Evolutionary conservation across 768 basidiomycete genomes (phyloP).

Genomic region (Collybia sordida): DNA sequence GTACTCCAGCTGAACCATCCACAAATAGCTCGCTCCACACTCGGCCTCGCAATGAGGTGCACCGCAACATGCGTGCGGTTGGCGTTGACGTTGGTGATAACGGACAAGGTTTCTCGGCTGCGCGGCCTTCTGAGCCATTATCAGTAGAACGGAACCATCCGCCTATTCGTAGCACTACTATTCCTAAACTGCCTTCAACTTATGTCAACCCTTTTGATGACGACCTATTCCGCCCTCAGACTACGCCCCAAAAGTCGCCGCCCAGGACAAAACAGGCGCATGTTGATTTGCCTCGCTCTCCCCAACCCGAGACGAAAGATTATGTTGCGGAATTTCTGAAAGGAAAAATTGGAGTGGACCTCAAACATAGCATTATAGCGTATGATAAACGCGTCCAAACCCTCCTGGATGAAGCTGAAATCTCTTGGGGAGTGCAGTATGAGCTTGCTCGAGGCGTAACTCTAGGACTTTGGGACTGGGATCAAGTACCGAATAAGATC

Average conservation of each 20-base stretch:
- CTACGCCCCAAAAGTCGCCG: neutral
- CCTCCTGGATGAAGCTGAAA: constrained; percentile 31
- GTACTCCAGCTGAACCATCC: neutral
- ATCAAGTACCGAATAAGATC: constrained; percentile 28
- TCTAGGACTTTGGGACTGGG: constrained; percentile 39
- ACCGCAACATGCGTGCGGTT: no score
- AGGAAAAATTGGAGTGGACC: constrained; percentile 20
- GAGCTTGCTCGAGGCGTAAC: constrained; percentile 45
- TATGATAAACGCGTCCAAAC: constrained; percentile 33
- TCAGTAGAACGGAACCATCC: no score
- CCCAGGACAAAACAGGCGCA: neutral
- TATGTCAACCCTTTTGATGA: no score
- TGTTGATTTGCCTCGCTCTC: neutral
- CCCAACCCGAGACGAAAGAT: neutral
- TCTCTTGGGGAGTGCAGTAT: constrained; percentile 48
- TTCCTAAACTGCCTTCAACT: no score
- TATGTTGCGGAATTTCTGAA: constrained; percentile 6
- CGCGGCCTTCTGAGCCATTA: no score
- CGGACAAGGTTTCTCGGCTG: no score
- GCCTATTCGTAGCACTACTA: no score
- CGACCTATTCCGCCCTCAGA: neutral
- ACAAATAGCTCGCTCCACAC: neutral
- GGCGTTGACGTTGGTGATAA: no score
- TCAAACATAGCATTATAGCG: constrained; percentile 29
- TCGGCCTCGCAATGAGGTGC: neutral